Evolutionary conservation across 1,284 basidiomycete genomes (phyloP), one percentile per base, ranked within the genome.

Genomic region (Marasmius tenuissimus): DNA sequence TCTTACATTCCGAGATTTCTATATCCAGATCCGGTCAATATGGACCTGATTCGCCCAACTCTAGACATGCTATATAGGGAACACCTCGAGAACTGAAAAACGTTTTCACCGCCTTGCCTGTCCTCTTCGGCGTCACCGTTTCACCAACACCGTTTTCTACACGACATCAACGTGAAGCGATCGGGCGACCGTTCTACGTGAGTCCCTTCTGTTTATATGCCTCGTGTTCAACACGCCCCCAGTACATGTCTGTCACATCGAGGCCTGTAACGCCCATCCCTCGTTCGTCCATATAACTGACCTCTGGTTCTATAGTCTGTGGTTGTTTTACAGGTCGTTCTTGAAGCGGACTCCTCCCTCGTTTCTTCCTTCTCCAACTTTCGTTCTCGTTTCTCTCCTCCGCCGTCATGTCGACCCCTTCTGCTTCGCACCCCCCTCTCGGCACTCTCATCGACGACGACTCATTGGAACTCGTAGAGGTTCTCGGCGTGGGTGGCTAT

Each of bases 401-500:
- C 27, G 27, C 27, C 71, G 65, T 72, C 65, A 87, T 87, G 80
- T 78, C 71, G 81, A 83, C 75, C 77, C 74, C 75, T 64, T 71
- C 78, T 65, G 72, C 78, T 63, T 76, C 76, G 67, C 88, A 90
- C 68, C 89, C 90, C 60, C 81, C 85, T 65, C 78, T 91, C 69
- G 89, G 90, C 65, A 89, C 89, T 59, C 77, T 85, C 77, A 92
- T 96, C 78, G 92, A 94, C 81, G 84, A 87, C 69, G 91, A 87
- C 64, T 81, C 87, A 50, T 86, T 98, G 64, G 88, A 96, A 78
- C 91, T 98, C 69, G 87, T 95, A 69, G 88, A 93, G 70, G 86
- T 97, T 60, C 87, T 99, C 59, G 97, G 97, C 58, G 86, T 94
- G 58, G 97, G 97, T 50, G 96, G 96, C 27, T 98, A 98, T 74